Evolutionary conservation across 805 yeast species (phyloP), one percentile per base, ranked within the genome.

Genomic region (Ogataea glucozyma): DNA sequence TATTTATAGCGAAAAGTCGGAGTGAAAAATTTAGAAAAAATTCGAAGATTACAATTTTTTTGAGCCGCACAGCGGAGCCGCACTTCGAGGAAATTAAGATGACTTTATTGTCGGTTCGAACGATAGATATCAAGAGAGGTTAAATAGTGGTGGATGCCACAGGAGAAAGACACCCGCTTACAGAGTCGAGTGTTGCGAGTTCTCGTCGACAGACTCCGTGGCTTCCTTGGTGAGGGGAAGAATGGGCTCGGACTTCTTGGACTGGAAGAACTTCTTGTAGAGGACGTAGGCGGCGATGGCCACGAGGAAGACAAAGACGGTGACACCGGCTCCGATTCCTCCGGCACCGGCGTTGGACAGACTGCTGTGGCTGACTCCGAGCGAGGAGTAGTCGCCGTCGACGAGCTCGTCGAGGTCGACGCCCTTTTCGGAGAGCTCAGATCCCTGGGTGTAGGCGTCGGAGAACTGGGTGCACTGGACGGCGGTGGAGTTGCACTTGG

Each of bases 291-390:
- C 38, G 14, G 51, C 63, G 36, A 67, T 75, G 14, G 61, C 27
- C 22, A 72, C 47, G 26, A 61, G 44, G 50, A 71, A 49, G 8
- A 70, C 75, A 43, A 69, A 72, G 40, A 73, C 57, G 24, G 76
- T 76, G 22, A 76, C 78, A 46, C 79, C 78, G 12, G 78, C 78
- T 42, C 79, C 78, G 48, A 73, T 71, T 42, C 77, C 78, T 43
- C 78, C 78, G 20, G 77, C 78, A 29, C 46, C 75, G 9, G 75
- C 76, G 14, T 63, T 56, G 6, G 65, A 36, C 37, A 70, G 54
- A 9, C 56, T 49, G 32, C 56, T 46, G 21, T 41, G 24, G n/a
- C 26, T 24, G 37, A 56, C 35, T 36, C 52, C 46, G 23, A 58
- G 50, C 7, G 58, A 44, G 7, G 56, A 47, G 52, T 52, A 56